These are phyloP conservation scores for Umbellularia californica DNA, from an alignment of 164 flowering plant species.

Conservation along the genomic window DNA sequence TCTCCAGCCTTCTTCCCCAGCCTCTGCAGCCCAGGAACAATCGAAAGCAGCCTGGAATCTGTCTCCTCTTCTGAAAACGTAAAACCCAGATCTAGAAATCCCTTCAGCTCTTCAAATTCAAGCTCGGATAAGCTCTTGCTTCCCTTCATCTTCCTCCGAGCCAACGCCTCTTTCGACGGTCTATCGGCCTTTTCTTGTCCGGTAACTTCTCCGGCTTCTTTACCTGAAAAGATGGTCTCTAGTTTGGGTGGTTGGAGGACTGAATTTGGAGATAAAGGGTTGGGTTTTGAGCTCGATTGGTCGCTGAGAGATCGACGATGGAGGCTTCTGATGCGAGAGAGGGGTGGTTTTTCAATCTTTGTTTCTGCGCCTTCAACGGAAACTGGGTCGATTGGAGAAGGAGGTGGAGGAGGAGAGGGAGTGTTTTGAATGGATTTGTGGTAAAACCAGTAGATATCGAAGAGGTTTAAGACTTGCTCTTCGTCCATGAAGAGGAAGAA, in stretches of 20 bases:
- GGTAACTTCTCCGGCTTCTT: conserved; percentile 16
- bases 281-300: conserved; percentile 19
- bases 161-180: conserved; percentile 1
- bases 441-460: conserved; percentile 49
- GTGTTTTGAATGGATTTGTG: background rate
- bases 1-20: conserved; percentile 26
- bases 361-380: conserved; percentile 8
- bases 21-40: conserved; percentile 71
- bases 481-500: conserved; percentile 26
- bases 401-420: conserved; percentile 12
- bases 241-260: conserved; percentile 33
- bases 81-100: conserved; percentile 86
- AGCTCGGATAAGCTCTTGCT: conserved; percentile 77
- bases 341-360: conserved; percentile 9
- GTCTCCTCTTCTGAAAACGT: conserved; percentile 61
- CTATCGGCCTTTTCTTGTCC: background rate
- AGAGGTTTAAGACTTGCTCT: conserved; percentile 35
- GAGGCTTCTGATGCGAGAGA: conserved; percentile 18
- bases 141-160: conserved; percentile 19
- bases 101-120: conserved; percentile 76
- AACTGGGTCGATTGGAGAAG: conserved; percentile 11
- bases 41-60: conserved; percentile 49
- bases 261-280: conserved; percentile 24
- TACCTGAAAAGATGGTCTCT: conserved; percentile 46
- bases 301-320: conserved; percentile 43